A percentile compares a stretch with the other conserved stretches of the same genome.
Evolutionary conservation across 768 basidiomycete genomes (phyloP).

Genomic region (Calvatia gigantea): DNA sequence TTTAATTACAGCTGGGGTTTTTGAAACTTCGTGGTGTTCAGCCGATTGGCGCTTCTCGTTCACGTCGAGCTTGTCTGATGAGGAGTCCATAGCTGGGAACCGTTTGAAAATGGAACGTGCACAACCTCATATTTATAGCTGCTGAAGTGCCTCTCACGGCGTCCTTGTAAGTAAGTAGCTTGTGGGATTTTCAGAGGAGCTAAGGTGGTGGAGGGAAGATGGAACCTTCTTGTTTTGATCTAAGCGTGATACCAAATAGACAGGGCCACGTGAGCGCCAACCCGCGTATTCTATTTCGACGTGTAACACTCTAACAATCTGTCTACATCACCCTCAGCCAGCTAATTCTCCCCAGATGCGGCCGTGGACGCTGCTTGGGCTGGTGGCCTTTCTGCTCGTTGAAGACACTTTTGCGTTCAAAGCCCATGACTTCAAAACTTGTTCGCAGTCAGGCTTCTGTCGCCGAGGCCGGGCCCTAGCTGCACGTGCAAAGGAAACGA

Average conservation of each 20-base stretch:
- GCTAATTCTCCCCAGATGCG: slow-evolving; percentile 25
- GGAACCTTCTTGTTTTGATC: background rate
- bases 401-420: slow-evolving; percentile 58
- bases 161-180: background rate
- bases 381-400: slow-evolving; percentile 30
- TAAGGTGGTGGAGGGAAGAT: background rate
- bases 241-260: background rate
- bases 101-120: background rate
- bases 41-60: background rate
- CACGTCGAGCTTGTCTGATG: background rate
- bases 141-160: slow-evolving; percentile 1
- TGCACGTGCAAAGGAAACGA: slow-evolving; percentile 58
- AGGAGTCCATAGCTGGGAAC: background rate
- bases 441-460: slow-evolving; percentile 94
- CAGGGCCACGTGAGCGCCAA: slow-evolving; percentile 7
- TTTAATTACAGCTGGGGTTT: background rate
- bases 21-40: background rate
- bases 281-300: background rate
- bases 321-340: background rate
- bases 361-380: slow-evolving; percentile 31
- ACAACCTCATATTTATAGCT: slow-evolving; percentile 3
- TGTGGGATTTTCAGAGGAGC: slow-evolving; percentile 5
- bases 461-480: slow-evolving; percentile 81
- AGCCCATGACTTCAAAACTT: slow-evolving; percentile 89
- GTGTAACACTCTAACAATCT: slow-evolving; percentile 5